Conservation (phyloP, 225 moss, liverwort and hornwort species). For the Ulota crispa region DNA sequence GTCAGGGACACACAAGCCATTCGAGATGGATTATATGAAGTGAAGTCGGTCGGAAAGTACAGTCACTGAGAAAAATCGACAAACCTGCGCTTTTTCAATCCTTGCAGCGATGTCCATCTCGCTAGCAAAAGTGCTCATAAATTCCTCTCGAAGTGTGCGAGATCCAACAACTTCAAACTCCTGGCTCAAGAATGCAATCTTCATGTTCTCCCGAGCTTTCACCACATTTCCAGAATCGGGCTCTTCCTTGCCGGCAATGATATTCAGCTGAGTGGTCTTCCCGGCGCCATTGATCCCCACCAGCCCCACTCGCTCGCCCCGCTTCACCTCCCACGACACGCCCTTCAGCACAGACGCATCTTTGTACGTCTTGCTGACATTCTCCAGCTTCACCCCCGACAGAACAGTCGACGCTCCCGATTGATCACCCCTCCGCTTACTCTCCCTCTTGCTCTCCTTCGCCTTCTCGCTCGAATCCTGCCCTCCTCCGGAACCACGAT, state of each 20-base stretch:
- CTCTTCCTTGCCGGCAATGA: constrained; percentile 60
- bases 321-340: constrained; percentile 67
- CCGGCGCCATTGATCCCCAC: constrained; percentile 72
- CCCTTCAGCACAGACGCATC: constrained; percentile 48
- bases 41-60: not conserved
- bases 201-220: constrained; percentile 61
- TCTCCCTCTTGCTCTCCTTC: constrained; percentile 21
- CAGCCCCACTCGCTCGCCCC: constrained; percentile 66
- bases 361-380: constrained; percentile 60
- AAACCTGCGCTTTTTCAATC: constrained; percentile 68
- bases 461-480: not conserved
- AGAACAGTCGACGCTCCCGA: constrained; percentile 47
- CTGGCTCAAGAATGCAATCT: constrained; percentile 65
- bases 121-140: constrained; percentile 50
- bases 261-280: constrained; percentile 70
- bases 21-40: not conserved
- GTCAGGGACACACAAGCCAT: not conserved
- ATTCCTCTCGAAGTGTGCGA: constrained; percentile 58
- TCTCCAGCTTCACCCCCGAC: constrained; percentile 63
- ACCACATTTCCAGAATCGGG: constrained; percentile 59
- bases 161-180: constrained; percentile 67
- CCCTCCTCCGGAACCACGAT: constrained; percentile 8
- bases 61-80: not conserved
- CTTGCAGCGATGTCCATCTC: constrained; percentile 54
- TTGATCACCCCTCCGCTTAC: constrained; percentile 32